A percentile compares a stretch with the other conserved stretches of the same genome.
Evolutionary conservation across 495 filamentous ascomycete genomes (phyloP).

Genomic region (Neurospora tetrasperma): DNA sequence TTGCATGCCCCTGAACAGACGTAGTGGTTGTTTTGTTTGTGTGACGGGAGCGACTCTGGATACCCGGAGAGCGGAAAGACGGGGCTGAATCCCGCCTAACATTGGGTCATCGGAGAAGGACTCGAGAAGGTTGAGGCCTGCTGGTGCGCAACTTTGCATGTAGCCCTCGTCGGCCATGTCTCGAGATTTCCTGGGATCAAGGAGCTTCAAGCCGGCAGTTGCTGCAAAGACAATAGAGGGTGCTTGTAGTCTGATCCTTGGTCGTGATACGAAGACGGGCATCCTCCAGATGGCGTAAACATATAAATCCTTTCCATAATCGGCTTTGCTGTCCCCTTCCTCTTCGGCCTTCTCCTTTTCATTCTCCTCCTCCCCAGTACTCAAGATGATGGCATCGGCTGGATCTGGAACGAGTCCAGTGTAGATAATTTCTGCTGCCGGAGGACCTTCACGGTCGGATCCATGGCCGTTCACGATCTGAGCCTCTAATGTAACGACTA

Average conservation of each 20-base stretch:
- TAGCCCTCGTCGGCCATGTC: slow-evolving; percentile 53
- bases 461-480: slow-evolving; percentile 53
- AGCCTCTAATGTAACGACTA: slow-evolving; percentile 60
- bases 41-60: slow-evolving; percentile 59
- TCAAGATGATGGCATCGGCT: slow-evolving; percentile 51
- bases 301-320: slow-evolving; percentile 28
- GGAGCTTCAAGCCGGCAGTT: slow-evolving; percentile 55
- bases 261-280: slow-evolving; percentile 64
- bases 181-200: slow-evolving; percentile 38
- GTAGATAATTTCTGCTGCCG: slow-evolving; percentile 55
- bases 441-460: slow-evolving; percentile 32
- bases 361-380: slow-evolving; percentile 33
- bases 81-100: slow-evolving; percentile 54
- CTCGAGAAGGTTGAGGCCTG: slow-evolving; percentile 73
- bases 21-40: slow-evolving; percentile 42
- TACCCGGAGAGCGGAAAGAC: slow-evolving; percentile 70
- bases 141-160: slow-evolving; percentile 62
- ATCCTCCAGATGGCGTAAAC: slow-evolving; percentile 74
- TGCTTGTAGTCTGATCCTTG: slow-evolving; percentile 65
- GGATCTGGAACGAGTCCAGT: slow-evolving; percentile 48
- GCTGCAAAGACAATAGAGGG: slow-evolving; percentile 68
- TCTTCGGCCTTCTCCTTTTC: slow-evolving; percentile 28
- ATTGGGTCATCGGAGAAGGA: slow-evolving; percentile 61
- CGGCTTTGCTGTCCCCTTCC: slow-evolving; percentile 2
- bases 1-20: slow-evolving; percentile 52